A percentile compares a stretch with the other conserved stretches of the same genome.
phyloP scores from a whole-genome alignment of 768 basidiomycete species.

The Bullera alba region DNA sequence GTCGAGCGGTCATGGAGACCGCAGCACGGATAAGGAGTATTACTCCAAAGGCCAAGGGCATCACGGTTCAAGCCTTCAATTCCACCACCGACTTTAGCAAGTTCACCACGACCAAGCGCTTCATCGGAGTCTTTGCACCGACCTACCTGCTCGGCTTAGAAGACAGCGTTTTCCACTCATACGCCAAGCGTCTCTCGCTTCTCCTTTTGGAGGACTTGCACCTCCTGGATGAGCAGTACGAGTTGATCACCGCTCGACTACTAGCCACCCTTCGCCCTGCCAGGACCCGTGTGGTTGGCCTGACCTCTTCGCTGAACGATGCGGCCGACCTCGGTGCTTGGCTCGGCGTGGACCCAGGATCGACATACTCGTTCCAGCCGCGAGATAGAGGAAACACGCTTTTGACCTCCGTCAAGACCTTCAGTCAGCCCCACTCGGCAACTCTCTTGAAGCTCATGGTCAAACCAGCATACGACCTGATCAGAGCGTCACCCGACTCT shows the following conservation, averaged over 20 bases:
- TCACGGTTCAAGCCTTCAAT: slow-evolving; percentile 48
- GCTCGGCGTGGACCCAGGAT: slow-evolving; percentile 63
- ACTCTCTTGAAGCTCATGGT: slow-evolving; percentile 85
- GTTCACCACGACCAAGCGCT: slow-evolving; percentile 11
- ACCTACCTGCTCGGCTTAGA: slow-evolving; percentile 24
- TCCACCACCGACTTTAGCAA: slow-evolving; percentile 39
- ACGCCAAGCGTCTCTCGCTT: slow-evolving; percentile 53
- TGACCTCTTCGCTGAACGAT: slow-evolving; percentile 73
- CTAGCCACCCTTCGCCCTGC: slow-evolving; percentile 58
- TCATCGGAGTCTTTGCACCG: slow-evolving; percentile 32
- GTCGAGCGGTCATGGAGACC: slow-evolving; percentile 56
- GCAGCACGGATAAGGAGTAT: slow-evolving; percentile 38
- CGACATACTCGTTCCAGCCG: slow-evolving; percentile 70
- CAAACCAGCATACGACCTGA: slow-evolving; percentile 76
- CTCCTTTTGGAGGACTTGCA: slow-evolving; percentile 81
- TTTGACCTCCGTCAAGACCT: slow-evolving; percentile 61
- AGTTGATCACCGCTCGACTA: slow-evolving; percentile 69
- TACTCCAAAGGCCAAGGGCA: slow-evolving; percentile 20
- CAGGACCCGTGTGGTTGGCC: slow-evolving; percentile 66
- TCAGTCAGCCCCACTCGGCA: slow-evolving; percentile 77
- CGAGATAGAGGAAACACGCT: slow-evolving; percentile 76
- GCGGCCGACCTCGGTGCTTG: slow-evolving; percentile 72
- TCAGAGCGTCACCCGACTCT: slow-evolving; percentile 50
- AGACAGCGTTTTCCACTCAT: slow-evolving; percentile 9
- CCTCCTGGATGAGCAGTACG: slow-evolving; percentile 70